phyloP scores from a whole-genome alignment of 169 alveolate genomes.

The Babesia ovata region DNA sequence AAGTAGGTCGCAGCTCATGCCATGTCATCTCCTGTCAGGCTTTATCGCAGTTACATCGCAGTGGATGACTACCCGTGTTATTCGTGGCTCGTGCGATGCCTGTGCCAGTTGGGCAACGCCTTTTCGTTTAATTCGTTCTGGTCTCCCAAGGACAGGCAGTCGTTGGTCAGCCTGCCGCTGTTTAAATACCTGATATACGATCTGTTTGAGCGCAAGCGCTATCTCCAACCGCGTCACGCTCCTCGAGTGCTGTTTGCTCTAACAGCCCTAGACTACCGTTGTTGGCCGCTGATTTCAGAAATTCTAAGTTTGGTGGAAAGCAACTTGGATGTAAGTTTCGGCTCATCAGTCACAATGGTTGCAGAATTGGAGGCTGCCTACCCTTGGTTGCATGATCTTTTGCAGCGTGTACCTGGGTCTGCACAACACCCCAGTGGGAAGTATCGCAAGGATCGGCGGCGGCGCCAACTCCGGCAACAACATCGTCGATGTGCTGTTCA shows the following conservation, averaged over 20 bases:
- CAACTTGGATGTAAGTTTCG: slow-evolving; percentile 55
- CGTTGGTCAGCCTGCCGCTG: slow-evolving; percentile 73
- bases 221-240: slow-evolving; percentile 71
- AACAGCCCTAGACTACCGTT: slow-evolving; percentile 82
- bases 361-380: slow-evolving; percentile 76
- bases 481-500: slow-evolving; percentile 41
- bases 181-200: slow-evolving; percentile 81
- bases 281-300: slow-evolving; percentile 79
- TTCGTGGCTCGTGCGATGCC: slow-evolving; percentile 84
- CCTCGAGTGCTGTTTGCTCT: slow-evolving; percentile 83
- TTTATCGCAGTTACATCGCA: slow-evolving; percentile 79
- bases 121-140: slow-evolving; percentile 87
- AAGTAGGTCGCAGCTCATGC: slow-evolving; percentile 43
- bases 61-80: slow-evolving; percentile 82
- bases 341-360: neutral
- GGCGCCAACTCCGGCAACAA: slow-evolving; percentile 14
- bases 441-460: neutral
- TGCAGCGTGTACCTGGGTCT: slow-evolving; percentile 76
- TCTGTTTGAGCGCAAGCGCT: slow-evolving; percentile 74
- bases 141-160: slow-evolving; percentile 82
- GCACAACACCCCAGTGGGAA: slow-evolving; percentile 38
- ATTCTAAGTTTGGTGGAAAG: slow-evolving; percentile 71
- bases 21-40: slow-evolving; percentile 46
- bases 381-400: slow-evolving; percentile 68
- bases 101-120: slow-evolving; percentile 84